Base-by-base conservation (phyloP, 805 yeast species). In the Schwanniomyces vanrijiae region DNA sequence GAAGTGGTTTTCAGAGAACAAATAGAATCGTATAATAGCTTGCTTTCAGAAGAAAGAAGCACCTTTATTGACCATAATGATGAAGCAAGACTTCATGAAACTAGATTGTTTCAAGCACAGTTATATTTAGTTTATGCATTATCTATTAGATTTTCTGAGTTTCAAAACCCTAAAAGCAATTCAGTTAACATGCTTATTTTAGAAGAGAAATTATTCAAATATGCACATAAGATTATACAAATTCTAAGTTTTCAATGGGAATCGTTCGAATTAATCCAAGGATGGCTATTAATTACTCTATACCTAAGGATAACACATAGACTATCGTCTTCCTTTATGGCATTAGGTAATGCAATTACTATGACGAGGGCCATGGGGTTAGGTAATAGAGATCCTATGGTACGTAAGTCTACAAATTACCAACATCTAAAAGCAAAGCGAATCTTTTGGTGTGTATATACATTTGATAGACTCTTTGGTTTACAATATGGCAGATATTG, bases 1-100 rank as follows among this genome's bases (percentile, higher is more conserved):
- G 81, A 80, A 53, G 58, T 68, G 1, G 77, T 79, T 26, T 82
- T 82, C 54, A 55, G 77, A 48, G 77, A 78, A 48, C 87, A 82
- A 58, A 66, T 66, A 28, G 53, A 50, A 11, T 63, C 59, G 11
- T 71, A 65, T 39, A 54, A 62, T 18, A 63, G 60, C 51, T 62
- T 49, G 20, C 31, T 42, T 14, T 37, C 24, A 10, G 45, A 50
- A 13, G 56, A 55, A 21, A 21, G 18, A 22, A 20, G 28, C 6
- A 39, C 42, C 6, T 14, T 6, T 14, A 13, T 8, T 20, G 50
- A 42, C 11, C 47, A 53, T 39, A 61, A 65, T 22, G 47, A 51
- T 4, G 60, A 55, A 31, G 52, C 60, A 26, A 62, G 64, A 45
- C 59, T 61, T 18, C 60, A 58, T 54, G 66, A 60, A 51, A 71